Evolutionary conservation across 805 yeast species (phyloP).

Genomic region (Ogataea zsoltii): DNA sequence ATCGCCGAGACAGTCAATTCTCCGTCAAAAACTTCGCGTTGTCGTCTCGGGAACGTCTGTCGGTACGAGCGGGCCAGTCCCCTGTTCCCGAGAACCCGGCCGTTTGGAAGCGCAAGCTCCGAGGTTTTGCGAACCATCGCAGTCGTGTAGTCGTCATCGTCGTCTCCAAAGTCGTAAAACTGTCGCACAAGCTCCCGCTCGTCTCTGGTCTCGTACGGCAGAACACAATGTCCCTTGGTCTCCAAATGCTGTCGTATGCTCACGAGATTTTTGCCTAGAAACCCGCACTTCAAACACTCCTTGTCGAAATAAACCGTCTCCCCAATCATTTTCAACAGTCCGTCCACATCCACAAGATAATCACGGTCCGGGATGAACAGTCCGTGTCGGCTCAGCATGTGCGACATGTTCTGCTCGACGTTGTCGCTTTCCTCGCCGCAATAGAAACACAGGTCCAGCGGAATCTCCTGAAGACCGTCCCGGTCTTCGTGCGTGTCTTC

Average conservation of each 20-base stretch:
- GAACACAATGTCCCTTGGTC: slow-evolving; percentile 80
- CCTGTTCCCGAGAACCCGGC: slow-evolving; percentile 78
- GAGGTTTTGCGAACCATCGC: slow-evolving; percentile 28
- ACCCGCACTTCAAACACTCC: slow-evolving; percentile 78
- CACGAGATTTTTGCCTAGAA: slow-evolving; percentile 73
- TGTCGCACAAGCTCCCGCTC: slow-evolving; percentile 69
- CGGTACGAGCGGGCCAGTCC: slow-evolving; percentile 65
- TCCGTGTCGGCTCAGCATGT: slow-evolving; percentile 81
- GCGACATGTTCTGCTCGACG: slow-evolving; percentile 52
- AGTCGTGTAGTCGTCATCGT: slow-evolving; percentile 30
- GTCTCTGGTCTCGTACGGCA: slow-evolving; percentile 81
- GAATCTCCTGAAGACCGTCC: slow-evolving; percentile 24
- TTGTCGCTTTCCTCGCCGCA: slow-evolving; percentile 44
- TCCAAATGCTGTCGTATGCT: slow-evolving; percentile 87
- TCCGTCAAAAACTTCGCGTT: slow-evolving; percentile 53
- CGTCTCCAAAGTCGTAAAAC: slow-evolving; percentile 70
- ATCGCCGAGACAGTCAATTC: slow-evolving; percentile 49
- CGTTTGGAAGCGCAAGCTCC: slow-evolving; percentile 76
- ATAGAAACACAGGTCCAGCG: slow-evolving; percentile 48
- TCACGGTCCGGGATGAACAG: slow-evolving; percentile 82
- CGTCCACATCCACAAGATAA: slow-evolving; percentile 65
- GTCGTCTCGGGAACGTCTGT: slow-evolving; percentile 51
- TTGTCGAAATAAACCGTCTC: slow-evolving; percentile 78
- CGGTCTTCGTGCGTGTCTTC: neutral
- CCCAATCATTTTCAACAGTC: slow-evolving; percentile 69